Base-by-base conservation (phyloP, 371 early-diverging fungal genomes). In the Circinella umbellata region DNA sequence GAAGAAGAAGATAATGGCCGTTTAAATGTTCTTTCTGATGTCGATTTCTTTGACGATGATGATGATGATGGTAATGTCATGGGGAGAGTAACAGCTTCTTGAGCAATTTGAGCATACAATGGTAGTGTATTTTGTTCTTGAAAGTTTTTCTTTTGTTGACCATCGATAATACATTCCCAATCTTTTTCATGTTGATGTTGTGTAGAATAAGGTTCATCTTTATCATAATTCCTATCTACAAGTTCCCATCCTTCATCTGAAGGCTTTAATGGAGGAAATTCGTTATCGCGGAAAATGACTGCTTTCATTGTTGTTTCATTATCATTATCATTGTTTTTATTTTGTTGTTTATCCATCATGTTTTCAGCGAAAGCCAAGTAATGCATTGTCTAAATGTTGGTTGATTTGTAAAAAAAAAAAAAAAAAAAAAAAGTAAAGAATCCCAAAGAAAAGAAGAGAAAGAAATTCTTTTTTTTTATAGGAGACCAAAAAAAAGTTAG, bases 191-290 rank as follows among this genome's bases (percentile, higher is more conserved):
- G 63, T 48, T 48, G 35, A 49, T 63, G 63, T 39, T 48, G 35
- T 11, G 11, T 39, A 13, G 15, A 34, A 27, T 47, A 27, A 20
- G 63, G 49, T 20, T 63, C 63, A 15, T 48, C 63, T 48, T 63
- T 20, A 15, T 63, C 63, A n/a, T 63, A 37, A 20, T 46, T 37
- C 27, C 20, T 61, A 38, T 63, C 48, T 17, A 63, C 63, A 46
- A 63, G 35, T 27, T 63, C 48, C 63, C 63, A 63, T 48, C 48
- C 63, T 27, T 63, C 63, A 37, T 63, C 63, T 20, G 62, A 18
- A 18, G 27, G 48, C 18, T 48, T 46, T 48, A 63, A 37, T 48
- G 63, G 49, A 42, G 63, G 63, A 48, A 63, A 63, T 39, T 63
- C 63, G 48, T 47, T 63, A 11, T 63, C 48, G 20, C 17, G 48